phyloP scores from a whole-genome alignment of 805 yeast species.

The Saturnispora gosingensis region DNA sequence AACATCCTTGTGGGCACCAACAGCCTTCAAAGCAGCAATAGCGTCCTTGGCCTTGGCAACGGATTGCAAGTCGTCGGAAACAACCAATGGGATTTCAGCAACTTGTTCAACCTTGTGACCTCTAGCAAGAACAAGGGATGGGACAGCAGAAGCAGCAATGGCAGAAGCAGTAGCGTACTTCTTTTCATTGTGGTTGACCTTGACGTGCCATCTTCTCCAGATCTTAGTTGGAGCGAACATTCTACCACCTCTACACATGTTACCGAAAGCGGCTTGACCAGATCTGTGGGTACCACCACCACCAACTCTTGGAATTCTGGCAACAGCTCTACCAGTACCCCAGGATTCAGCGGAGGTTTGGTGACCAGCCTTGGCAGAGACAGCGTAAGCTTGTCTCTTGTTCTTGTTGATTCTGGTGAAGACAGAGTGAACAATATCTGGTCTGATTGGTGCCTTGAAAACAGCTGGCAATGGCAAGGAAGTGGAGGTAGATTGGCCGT shows the following conservation, averaged over 20 bases:
- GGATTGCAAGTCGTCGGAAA: slow-evolving; percentile 85
- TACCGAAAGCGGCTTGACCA: slow-evolving; percentile 99
- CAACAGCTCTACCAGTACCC: slow-evolving; percentile 99
- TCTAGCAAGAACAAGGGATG: slow-evolving; percentile 97
- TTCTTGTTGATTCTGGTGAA: slow-evolving; percentile 98
- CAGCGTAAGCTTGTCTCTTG: slow-evolving; percentile 99
- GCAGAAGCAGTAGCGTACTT: slow-evolving; percentile 99
- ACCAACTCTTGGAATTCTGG: slow-evolving; percentile 99
- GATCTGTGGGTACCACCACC: slow-evolving; percentile 99
- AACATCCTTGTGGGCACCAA: slow-evolving; percentile 98
- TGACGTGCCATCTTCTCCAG: slow-evolving; percentile 99
- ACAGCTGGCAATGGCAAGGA: slow-evolving; percentile 95
- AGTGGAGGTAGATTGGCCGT: slow-evolving; percentile 80
- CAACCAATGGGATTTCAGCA: slow-evolving; percentile 97
- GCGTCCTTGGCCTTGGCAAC: slow-evolving; percentile 97
- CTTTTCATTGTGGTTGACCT: slow-evolving; percentile 99
- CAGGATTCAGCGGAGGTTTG: slow-evolving; percentile 99
- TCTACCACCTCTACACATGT: slow-evolving; percentile 99
- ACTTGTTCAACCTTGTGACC: slow-evolving; percentile 99
- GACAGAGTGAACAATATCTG: slow-evolving; percentile 98
- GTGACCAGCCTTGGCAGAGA: slow-evolving; percentile 98
- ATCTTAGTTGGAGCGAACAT: slow-evolving; percentile 99
- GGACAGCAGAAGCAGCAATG: slow-evolving; percentile 97
- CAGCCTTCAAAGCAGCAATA: slow-evolving; percentile 92
- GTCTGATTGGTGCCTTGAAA: slow-evolving; percentile 99